Evolutionary conservation across 2,329 filamentous ascomycete species (phyloP), one percentile per base, ranked within the genome.

Genomic region (Aaosphaeria pasadenensis): DNA sequence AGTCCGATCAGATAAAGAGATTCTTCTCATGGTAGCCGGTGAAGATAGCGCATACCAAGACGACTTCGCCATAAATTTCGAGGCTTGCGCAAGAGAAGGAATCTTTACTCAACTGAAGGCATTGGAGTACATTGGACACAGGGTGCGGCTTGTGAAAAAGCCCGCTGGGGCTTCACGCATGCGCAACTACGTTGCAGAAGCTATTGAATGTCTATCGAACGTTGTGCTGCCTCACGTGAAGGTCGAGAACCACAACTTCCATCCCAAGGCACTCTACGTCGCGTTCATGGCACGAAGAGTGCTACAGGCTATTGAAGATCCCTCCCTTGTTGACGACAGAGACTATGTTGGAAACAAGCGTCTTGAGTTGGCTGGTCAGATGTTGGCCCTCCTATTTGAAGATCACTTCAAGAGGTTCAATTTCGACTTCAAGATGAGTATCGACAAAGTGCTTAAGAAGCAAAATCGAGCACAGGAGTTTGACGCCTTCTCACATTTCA

Each of bases 331-430:
- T 2, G 94, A 99, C 60, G 94, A 99, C 68, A 83, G 94, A 65
- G 95, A 99, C 72, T 99, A 97, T 63, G 91, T 99, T 30, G 94
- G 94, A 56, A 99, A 99, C 74, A 99, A 99, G 74, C 85, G 94
- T 51, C 77, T 99, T 39, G 94, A 99, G 70, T 72, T 99, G 72
- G 95, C 95, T 46, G 94, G 94, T 0, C 94, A 97, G 71, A 85
- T 99, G 66, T 75, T 99, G 52, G 91, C 94, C 3, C 79, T 99
- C 1, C 79, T 99, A 0, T 99, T 99, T 58, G 95, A 99, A 71
- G 95, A 99, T 77, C 74, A 96, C 51, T 99, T 99, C 82, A 99
- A 99, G 75, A 88, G 89, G 51, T 96, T 96, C 70, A 88, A 89
- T 60, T 83, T 83, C 49, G 87, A 94, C 58, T 85, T 99, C 67